A percentile compares a stretch with the other conserved stretches of the same genome.
Evolutionary conservation across 345 rosid genomes (phyloP).

Genomic region (Heritiera littoralis): DNA sequence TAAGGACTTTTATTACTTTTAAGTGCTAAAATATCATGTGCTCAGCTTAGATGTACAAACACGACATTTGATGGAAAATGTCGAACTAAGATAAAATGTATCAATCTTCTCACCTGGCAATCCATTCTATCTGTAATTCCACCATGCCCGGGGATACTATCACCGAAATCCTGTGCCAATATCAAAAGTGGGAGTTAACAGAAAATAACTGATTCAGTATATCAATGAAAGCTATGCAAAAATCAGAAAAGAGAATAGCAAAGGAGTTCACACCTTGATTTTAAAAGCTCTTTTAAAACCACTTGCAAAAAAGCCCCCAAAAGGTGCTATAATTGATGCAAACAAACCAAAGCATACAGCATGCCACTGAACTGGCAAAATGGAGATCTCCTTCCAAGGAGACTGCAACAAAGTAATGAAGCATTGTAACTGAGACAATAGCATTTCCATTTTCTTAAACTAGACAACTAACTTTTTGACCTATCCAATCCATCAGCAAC

Average conservation of each 20-base stretch:
- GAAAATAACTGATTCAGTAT: neutral
- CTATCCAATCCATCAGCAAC: neutral
- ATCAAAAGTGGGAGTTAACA: neutral
- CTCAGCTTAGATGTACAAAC: neutral
- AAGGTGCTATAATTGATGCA: conserved; percentile 98
- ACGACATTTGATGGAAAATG: neutral
- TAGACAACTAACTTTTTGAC: neutral
- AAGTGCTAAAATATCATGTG: conserved; percentile 6
- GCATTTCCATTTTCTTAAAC: neutral
- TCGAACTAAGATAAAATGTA: neutral
- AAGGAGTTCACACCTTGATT: conserved; percentile 59
- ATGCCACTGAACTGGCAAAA: conserved; percentile 96
- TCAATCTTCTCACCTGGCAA: conserved; percentile 65
- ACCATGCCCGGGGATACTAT: conserved; percentile 99
- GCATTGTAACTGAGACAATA: neutral
- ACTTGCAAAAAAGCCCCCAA: conserved; percentile 97
- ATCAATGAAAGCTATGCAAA: neutral
- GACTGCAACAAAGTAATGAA: conserved; percentile 46
- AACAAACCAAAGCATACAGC: conserved; percentile 90
- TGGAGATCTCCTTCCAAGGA: conserved; percentile 82
- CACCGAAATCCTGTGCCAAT: conserved; percentile 84
- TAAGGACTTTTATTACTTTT: neutral
- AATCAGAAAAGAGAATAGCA: conserved; percentile 1
- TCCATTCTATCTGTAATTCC: conserved; percentile 98
- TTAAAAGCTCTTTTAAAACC: conserved; percentile 98